Conservation (phyloP, 306 rosid genomes). For the Elaeagnus macrophylla region DNA sequence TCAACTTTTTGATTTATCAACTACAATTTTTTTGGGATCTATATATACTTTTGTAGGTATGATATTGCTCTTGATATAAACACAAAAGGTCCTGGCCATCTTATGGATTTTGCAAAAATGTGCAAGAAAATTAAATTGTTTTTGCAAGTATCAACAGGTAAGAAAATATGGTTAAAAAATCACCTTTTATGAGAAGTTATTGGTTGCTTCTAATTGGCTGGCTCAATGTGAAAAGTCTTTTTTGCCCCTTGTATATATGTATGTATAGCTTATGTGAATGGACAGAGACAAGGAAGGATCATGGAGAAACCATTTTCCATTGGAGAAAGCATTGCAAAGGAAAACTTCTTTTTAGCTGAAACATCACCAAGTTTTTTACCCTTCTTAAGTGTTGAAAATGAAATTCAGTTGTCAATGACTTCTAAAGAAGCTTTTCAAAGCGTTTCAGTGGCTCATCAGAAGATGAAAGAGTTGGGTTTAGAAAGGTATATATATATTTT, state of each 20-base stretch:
- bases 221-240: neutral
- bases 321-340: conserved; percentile 69
- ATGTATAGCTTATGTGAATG: conserved; percentile 81
- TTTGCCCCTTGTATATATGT: conserved; percentile 6
- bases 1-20: neutral
- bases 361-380: conserved; percentile 32
- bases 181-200: neutral
- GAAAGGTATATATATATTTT: conserved; percentile 68
- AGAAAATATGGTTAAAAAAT: conserved; percentile 2
- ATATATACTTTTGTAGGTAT: conserved; percentile 33
- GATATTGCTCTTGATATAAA: conserved; percentile 79
- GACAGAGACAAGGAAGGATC: conserved; percentile 84
- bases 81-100: conserved; percentile 80
- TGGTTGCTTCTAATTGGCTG: neutral
- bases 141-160: too few relatives aligned
- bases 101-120: conserved; percentile 35
- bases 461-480: conserved; percentile 72
- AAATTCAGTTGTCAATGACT: conserved; percentile 49
- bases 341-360: conserved; percentile 29
- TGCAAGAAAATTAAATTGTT: too few relatives aligned
- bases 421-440: conserved; percentile 38
- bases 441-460: conserved; percentile 51
- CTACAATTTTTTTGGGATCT: conserved; percentile 6
- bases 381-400: conserved; percentile 56
- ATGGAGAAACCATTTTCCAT: conserved; percentile 68